Conservation (phyloP, 768 basidiomycete species). For the Lyophyllum semitale region DNA sequence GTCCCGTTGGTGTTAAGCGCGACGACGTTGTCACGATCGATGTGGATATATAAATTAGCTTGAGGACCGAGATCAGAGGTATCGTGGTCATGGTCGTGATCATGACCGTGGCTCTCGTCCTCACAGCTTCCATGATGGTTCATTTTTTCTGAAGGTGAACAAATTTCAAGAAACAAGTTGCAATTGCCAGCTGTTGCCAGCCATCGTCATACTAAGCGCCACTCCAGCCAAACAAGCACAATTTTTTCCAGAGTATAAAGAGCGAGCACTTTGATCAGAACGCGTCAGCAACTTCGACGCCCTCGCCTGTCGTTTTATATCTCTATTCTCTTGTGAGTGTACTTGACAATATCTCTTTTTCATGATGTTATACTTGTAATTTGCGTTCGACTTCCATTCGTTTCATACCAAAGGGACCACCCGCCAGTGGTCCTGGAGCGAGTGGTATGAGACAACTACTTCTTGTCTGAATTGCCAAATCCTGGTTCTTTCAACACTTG, state of each 20-base stretch:
- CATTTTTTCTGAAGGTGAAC: conserved; percentile 34
- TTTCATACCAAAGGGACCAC: conserved; percentile 72
- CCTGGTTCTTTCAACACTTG: conserved; percentile 3
- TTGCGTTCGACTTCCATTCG: conserved; percentile 79
- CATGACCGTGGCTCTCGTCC: conserved; percentile 55
- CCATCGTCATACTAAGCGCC: background rate
- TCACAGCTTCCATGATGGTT: conserved; percentile 58
- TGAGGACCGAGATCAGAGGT: conserved; percentile 55
- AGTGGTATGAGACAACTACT: conserved; percentile 69
- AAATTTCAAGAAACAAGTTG: background rate
- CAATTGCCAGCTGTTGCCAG: too few relatives aligned
- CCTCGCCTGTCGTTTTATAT: background rate
- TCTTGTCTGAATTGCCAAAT: conserved; percentile 48
- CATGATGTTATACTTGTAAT: conserved; percentile 75
- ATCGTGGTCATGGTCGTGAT: conserved; percentile 60
- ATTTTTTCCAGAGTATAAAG: background rate
- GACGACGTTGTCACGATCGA: conserved; percentile 79
- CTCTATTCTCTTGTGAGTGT: conserved; percentile 22
- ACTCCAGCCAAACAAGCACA: conserved; percentile 11
- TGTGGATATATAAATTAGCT: conserved; percentile 72
- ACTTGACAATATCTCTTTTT: conserved; percentile 8
- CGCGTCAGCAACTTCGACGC: background rate
- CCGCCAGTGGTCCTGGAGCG: conserved; percentile 75
- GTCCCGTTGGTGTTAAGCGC: conserved; percentile 67
- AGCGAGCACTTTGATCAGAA: background rate